These are phyloP conservation scores for Hypomyces perniciosus DNA, from an alignment of 2,329 filamentous ascomycete species.

Conservation along the genomic window DNA sequence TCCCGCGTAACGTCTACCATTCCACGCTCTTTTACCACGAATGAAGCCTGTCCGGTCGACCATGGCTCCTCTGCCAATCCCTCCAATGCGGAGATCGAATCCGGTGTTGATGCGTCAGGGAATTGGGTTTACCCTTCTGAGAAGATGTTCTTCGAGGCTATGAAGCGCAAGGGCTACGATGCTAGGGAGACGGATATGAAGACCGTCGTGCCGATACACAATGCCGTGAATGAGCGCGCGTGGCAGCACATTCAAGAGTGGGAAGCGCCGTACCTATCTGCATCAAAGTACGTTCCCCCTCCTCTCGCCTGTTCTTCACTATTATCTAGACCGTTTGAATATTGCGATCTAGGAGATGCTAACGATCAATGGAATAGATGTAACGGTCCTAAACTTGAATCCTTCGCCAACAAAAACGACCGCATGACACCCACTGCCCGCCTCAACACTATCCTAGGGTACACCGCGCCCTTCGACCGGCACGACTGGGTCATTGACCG, in stretches of 20 bases:
- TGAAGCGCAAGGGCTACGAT: slow-evolving; percentile 82
- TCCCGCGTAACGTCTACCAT: slow-evolving; percentile 75
- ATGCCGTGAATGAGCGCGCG: slow-evolving; percentile 94
- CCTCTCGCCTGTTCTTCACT: not conserved
- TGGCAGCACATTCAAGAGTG: slow-evolving; percentile 89
- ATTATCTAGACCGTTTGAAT: not conserved
- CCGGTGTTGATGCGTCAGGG: slow-evolving; percentile 64
- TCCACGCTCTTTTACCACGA: slow-evolving; percentile 50
- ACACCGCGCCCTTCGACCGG: slow-evolving; percentile 84
- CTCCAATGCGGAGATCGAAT: slow-evolving; percentile 75
- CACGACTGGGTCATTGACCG: slow-evolving; percentile 97
- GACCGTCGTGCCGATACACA: slow-evolving; percentile 93
- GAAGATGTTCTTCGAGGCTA: slow-evolving; percentile 96
- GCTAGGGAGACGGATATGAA: slow-evolving; percentile 71
- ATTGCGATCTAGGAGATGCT: slow-evolving; percentile 1
- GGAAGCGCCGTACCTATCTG: slow-evolving; percentile 64
- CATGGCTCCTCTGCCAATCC: slow-evolving; percentile 54
- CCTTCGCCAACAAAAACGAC: slow-evolving; percentile 68
- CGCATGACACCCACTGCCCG: slow-evolving; percentile 76
- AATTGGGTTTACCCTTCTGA: slow-evolving; percentile 98
- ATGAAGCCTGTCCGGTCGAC: slow-evolving; percentile 33
- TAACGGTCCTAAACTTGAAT: slow-evolving; percentile 76
- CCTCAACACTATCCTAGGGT: slow-evolving; percentile 79
- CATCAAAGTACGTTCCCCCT: slow-evolving; percentile 45
- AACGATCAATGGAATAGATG: slow-evolving; percentile 31